Conservation (phyloP, 345 rosid genomes). For the Gossypium thurberi region DNA sequence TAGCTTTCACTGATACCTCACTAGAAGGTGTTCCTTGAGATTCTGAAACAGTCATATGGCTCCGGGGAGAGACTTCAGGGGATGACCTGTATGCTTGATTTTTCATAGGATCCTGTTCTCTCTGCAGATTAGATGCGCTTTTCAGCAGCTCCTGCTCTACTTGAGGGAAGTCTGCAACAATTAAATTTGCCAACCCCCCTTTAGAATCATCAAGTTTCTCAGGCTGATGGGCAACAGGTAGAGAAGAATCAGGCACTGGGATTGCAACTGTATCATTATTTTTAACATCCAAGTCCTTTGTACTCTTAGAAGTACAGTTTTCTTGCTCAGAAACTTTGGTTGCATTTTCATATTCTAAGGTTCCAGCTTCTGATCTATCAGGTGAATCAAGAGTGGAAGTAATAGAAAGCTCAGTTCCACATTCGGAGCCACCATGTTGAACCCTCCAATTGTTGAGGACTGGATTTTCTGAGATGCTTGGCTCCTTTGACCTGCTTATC, state of each 20-base stretch:
- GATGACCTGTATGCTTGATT: conserved; percentile 37
- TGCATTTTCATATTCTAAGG: conserved; percentile 31
- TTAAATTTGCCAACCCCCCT: conserved; percentile 27
- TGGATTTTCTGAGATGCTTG: conserved; percentile 5
- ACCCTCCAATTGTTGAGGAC: conserved; percentile 17
- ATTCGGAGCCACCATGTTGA: conserved; percentile 64
- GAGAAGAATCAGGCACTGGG: conserved; percentile 19
- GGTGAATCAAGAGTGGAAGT: conserved; percentile 92
- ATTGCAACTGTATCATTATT: conserved; percentile 24
- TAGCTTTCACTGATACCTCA: conserved; percentile 56
- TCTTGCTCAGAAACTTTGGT: conserved; percentile 35
- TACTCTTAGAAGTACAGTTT: conserved; percentile 17
- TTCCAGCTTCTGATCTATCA: conserved; percentile 54
- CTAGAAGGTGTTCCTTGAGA: conserved; percentile 87
- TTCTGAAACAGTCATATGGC: conserved; percentile 58
- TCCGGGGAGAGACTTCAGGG: conserved; percentile 57
- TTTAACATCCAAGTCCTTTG: conserved; percentile 29
- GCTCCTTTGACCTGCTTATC: conserved; percentile 11
- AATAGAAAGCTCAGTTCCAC: conserved; percentile 91
- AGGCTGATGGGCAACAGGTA: conserved; percentile 22
- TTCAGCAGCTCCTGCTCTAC: conserved; percentile 30
- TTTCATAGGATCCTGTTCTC: conserved; percentile 31
- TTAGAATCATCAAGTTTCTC: conserved; percentile 27
- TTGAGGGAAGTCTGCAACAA: conserved; percentile 22
- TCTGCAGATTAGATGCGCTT: conserved; percentile 31